phyloP scores from a whole-genome alignment of 306 rosid species.

The Cyamopsis tetragonoloba region DNA sequence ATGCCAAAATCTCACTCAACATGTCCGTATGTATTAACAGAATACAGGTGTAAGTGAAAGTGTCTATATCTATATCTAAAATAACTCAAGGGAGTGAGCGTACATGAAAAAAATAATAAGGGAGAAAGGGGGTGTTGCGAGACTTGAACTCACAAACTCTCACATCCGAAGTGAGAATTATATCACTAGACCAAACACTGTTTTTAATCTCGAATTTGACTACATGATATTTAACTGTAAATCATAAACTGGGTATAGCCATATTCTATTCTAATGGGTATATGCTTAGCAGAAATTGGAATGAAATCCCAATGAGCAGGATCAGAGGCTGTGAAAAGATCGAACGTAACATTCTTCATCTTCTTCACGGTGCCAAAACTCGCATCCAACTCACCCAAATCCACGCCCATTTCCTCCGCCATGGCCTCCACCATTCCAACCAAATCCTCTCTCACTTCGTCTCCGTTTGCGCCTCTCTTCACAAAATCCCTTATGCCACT shows the following conservation, averaged over 20 bases:
- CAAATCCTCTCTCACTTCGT: conserved; percentile 75
- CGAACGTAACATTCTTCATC: conserved; percentile 58
- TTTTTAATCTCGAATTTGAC: no score
- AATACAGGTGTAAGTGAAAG: no score
- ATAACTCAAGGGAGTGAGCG: no score
- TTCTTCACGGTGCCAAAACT: conserved; percentile 64
- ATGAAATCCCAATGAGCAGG: conserved; percentile 68
- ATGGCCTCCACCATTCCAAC: conserved; percentile 65
- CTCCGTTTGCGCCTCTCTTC: conserved; percentile 51
- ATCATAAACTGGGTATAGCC: no score
- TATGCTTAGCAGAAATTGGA: no score
- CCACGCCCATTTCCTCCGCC: conserved; percentile 78
- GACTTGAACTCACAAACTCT: conserved; percentile 51
- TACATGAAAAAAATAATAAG: no score
- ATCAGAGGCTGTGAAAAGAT: conserved; percentile 32
- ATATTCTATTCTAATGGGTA: no score
- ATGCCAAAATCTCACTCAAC: no score
- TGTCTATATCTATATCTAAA: no score
- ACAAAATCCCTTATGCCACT: conserved; percentile 46
- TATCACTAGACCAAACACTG: conserved; percentile 56
- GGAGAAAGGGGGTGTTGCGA: conserved; percentile 44
- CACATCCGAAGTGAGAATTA: conserved; percentile 55
- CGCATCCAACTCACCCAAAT: conserved; percentile 50
- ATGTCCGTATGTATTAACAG: no score
- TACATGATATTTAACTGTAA: no score